phyloP scores from a whole-genome alignment of 2,329 filamentous ascomycete genomes.

The Cladosporium cucumerinum region DNA sequence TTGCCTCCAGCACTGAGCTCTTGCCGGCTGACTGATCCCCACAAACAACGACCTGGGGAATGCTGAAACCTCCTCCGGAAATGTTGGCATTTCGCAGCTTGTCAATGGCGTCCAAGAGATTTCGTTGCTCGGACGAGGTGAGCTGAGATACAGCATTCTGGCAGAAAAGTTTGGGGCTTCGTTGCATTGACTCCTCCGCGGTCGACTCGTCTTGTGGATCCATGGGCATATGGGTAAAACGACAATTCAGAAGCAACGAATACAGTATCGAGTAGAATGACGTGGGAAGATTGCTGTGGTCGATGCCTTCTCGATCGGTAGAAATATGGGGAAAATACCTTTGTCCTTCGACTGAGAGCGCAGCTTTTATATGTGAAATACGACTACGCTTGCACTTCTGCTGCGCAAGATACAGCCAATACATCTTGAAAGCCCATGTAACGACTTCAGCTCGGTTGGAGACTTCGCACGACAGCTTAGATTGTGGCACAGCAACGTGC shows the following conservation, averaged over 20 bases:
- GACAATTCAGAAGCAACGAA: neutral
- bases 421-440: too few species aligned
- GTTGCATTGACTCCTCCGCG: neutral
- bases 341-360: neutral
- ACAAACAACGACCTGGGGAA: conserved; percentile 8
- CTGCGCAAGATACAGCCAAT: neutral
- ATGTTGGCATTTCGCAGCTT: neutral
- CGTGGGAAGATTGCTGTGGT: neutral
- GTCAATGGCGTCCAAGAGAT: conserved; percentile 5
- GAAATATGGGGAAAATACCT: neutral
- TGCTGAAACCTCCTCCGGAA: neutral
- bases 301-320: neutral
- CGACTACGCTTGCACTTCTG: neutral
- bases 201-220: neutral
- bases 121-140: conserved; percentile 1
- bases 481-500: neutral
- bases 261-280: neutral
- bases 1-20: conserved; percentile 9
- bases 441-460: neutral
- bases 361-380: neutral
- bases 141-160: neutral
- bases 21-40: conserved; percentile 11
- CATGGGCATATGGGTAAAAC: neutral
- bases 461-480: neutral
- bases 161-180: neutral